A percentile compares a stretch with the other conserved stretches of the same genome.
phyloP scores from a whole-genome alignment of 2,329 filamentous ascomycete genomes.

The Aspergillus fischeri region DNA sequence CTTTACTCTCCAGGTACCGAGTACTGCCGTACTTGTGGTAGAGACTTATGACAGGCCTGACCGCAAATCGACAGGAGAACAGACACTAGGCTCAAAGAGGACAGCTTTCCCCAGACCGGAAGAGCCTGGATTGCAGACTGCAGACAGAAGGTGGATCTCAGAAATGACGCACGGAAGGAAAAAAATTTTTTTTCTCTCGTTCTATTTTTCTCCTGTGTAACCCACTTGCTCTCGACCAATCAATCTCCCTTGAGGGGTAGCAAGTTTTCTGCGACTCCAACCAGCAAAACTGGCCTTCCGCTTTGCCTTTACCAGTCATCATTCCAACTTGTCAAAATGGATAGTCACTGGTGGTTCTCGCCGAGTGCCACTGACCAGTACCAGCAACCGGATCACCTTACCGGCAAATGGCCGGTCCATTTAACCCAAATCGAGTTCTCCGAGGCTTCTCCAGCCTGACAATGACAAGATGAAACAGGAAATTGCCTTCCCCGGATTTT shows the following conservation, averaged over 20 bases:
- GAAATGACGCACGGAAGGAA: neutral
- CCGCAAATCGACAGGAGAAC: neutral
- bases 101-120: slow-evolving; percentile 11
- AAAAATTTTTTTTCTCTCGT: neutral
- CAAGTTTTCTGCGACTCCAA: neutral
- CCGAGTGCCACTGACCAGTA: too few relatives aligned
- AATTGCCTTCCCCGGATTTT: neutral
- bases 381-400: neutral
- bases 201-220: neutral
- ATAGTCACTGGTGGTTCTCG: neutral
- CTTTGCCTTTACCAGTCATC: neutral
- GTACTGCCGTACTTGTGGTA: too few relatives aligned
- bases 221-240: neutral
- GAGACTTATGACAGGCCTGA: too few relatives aligned
- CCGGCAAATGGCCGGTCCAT: neutral
- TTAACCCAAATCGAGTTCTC: too few relatives aligned
- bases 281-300: neutral
- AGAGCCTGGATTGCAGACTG: slow-evolving; percentile 8
- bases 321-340: too few relatives aligned
- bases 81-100: slow-evolving; percentile 3
- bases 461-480: neutral
- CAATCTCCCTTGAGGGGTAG: neutral
- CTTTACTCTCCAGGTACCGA: too few relatives aligned
- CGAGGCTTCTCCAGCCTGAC: neutral
- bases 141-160: neutral